Evolutionary conservation across 2,329 filamentous ascomycete species (phyloP).

Genomic region (Penicillium sp.): DNA sequence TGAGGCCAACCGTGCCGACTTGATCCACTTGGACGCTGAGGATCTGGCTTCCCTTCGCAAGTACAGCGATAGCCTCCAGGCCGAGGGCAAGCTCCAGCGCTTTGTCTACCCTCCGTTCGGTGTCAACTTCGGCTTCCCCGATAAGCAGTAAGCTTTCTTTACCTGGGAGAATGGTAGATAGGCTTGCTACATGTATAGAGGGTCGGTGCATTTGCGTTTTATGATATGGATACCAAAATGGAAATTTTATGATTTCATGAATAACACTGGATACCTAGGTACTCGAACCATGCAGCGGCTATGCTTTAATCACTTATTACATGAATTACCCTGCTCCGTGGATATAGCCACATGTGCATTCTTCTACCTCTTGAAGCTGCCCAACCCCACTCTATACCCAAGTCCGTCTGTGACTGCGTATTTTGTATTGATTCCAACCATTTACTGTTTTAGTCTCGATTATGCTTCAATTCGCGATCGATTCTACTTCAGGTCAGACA

Average conservation of each 20-base stretch:
- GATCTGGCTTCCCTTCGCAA: constrained; percentile 40
- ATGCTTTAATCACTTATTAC: background rate
- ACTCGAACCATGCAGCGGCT: no score
- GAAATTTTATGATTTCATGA: constrained; percentile 11
- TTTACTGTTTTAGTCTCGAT: no score
- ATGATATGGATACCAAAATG: constrained; percentile 5
- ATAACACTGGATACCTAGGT: background rate
- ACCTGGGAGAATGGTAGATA: background rate
- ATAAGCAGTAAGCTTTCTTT: constrained; percentile 47
- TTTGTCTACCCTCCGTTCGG: constrained; percentile 70
- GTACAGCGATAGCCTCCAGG: constrained; percentile 34
- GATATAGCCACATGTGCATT: background rate
- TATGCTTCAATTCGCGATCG: background rate
- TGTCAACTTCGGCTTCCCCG: constrained; percentile 69
- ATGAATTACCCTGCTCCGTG: background rate
- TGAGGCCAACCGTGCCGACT: constrained; percentile 38
- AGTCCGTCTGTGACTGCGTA: background rate
- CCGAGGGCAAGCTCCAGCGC: constrained; percentile 35
- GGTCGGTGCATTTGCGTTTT: constrained; percentile 1
- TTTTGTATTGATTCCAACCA: background rate
- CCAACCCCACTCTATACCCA: background rate
- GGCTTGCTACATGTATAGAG: constrained; percentile 2
- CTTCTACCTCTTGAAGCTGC: background rate
- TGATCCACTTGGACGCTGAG: constrained; percentile 39
- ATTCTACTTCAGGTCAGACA: background rate